Evolutionary conservation across 2,329 filamentous ascomycete genomes (phyloP).

Genomic region (Penicillium sclerotiorum): DNA sequence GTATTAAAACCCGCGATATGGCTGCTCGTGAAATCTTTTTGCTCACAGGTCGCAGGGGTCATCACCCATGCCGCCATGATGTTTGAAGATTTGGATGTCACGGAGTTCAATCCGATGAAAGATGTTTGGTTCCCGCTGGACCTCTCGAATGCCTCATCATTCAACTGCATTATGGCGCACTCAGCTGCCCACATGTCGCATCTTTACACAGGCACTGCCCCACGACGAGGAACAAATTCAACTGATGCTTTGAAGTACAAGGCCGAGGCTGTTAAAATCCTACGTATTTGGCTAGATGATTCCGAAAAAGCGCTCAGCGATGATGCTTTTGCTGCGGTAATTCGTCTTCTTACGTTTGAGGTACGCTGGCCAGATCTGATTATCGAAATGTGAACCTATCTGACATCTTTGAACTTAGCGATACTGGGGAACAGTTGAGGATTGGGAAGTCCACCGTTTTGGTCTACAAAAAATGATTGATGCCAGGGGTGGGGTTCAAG

Average conservation of each 20-base stretch:
- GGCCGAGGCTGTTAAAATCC: constrained; percentile 39
- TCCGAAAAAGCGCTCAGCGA: constrained; percentile 35
- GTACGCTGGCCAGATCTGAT: constrained; percentile 17
- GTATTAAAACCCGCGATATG: background rate
- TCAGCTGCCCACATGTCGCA: constrained; percentile 43
- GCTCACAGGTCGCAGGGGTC: constrained; percentile 27
- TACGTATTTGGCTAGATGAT: constrained; percentile 37
- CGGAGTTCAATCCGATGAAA: constrained; percentile 42
- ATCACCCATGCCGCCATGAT: constrained; percentile 36
- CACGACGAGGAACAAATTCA: constrained; percentile 26
- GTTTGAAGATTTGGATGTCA: constrained; percentile 30
- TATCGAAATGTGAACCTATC: background rate
- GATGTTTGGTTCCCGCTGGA: constrained; percentile 47
- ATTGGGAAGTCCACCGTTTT: constrained; percentile 37
- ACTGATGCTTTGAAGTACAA: constrained; percentile 35
- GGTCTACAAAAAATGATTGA: constrained; percentile 37
- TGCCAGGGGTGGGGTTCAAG: constrained; percentile 34
- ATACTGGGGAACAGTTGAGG: constrained; percentile 37
- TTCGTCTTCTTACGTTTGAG: constrained; percentile 38
- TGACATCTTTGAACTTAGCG: constrained; percentile 20
- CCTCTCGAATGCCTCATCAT: constrained; percentile 45
- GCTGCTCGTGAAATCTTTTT: background rate
- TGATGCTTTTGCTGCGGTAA: constrained; percentile 36
- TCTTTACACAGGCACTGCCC: constrained; percentile 32
- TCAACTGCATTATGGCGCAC: constrained; percentile 47